Conservation (phyloP, 345 rosid species). For the Eucalyptus sp. region DNA sequence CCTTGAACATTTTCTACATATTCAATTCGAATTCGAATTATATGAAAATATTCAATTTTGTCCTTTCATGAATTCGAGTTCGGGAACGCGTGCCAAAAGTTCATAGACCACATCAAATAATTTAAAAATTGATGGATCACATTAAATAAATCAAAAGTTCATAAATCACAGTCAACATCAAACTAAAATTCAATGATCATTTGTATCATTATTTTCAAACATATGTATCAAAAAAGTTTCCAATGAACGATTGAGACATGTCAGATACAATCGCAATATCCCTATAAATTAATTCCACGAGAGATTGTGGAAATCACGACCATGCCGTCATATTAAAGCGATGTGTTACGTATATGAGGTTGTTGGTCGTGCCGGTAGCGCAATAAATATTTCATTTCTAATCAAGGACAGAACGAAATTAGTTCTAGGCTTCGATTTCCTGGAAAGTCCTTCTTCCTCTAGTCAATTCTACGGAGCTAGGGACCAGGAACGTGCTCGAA, state of each 20-base stretch:
- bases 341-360: fast-evolving
- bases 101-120: fast-evolving
- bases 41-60: fast-evolving
- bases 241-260: fast-evolving
- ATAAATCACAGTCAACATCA: fast-evolving
- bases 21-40: fast-evolving
- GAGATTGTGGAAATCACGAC: fast-evolving
- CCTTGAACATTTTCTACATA: fast-evolving
- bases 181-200: fast-evolving
- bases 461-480: not conserved
- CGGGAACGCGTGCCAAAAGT: fast-evolving
- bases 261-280: fast-evolving
- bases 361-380: fast-evolving
- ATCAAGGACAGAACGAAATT: not conserved
- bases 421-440: not conserved
- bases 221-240: fast-evolving
- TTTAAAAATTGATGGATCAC: fast-evolving
- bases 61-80: fast-evolving
- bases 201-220: too few species aligned
- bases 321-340: fast-evolving
- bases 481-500: not conserved
- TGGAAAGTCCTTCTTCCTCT: not conserved
- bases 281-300: fast-evolving
- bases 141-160: too few species aligned
- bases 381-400: not conserved